Percentiles rank a stretch among this genome's conserved stretches.
These are phyloP conservation scores for Chaetomidium leptoderma DNA, from an alignment of 495 filamentous ascomycete species.

Conservation along the genomic window DNA sequence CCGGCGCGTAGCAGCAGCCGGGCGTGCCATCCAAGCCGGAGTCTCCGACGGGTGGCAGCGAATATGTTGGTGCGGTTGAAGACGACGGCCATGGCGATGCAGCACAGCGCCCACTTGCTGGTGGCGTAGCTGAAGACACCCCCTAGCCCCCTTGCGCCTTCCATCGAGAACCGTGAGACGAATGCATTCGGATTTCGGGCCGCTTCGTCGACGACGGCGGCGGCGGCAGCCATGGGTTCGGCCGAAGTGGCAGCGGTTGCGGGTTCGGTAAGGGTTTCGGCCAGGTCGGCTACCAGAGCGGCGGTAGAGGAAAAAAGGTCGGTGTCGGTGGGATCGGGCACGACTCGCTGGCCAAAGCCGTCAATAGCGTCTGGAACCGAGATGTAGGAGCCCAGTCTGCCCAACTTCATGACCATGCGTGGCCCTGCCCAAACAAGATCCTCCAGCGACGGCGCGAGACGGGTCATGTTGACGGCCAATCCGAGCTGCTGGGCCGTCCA, in stretches of 20 bases:
- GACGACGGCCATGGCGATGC: conserved; percentile 77
- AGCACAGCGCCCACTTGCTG: conserved; percentile 87
- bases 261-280: conserved; percentile 25
- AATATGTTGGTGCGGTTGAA: conserved; percentile 92
- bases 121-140: conserved; percentile 89
- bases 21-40: conserved; percentile 65
- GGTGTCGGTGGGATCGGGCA: conserved; percentile 53
- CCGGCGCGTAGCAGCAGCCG: conserved; percentile 68
- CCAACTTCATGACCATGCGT: conserved; percentile 59
- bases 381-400: conserved; percentile 55
- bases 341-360: conserved; percentile 55
- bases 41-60: conserved; percentile 74
- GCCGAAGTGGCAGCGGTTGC: conserved; percentile 20
- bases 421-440: conserved; percentile 60
- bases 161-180: conserved; percentile 47
- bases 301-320: conserved; percentile 34
- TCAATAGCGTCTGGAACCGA: conserved; percentile 61
- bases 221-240: conserved; percentile 18
- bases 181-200: conserved; percentile 39
- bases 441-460: conserved; percentile 44
- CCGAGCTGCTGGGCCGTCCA: conserved; percentile 44
- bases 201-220: conserved; percentile 28
- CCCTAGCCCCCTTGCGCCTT: conserved; percentile 58
- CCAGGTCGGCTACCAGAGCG: conserved; percentile 22
- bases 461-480: conserved; percentile 41